Evolutionary conservation across 2,329 filamentous ascomycete genomes (phyloP).

Genomic region (Drechslerella dactyloides): DNA sequence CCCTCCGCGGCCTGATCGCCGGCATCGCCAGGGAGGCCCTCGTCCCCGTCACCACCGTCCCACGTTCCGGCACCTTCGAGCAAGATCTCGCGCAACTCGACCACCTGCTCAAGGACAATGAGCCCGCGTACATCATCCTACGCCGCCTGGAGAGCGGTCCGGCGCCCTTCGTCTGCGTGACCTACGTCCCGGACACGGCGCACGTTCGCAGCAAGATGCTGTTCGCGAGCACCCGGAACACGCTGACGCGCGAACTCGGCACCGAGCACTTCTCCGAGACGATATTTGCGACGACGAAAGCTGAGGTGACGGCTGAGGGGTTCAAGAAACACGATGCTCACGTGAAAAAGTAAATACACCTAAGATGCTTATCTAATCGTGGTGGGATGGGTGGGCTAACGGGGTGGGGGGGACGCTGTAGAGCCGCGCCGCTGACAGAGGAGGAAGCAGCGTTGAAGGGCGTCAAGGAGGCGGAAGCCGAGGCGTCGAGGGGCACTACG

Average conservation of each 20-base stretch:
- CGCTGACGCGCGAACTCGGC: constrained; percentile 76
- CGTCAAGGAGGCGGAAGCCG: constrained; percentile 76
- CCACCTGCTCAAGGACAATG: constrained; percentile 69
- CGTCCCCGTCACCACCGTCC: constrained; percentile 66
- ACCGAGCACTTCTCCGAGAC: constrained; percentile 79
- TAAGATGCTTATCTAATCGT: neutral
- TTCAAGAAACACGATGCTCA: constrained; percentile 77
- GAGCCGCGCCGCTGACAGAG: constrained; percentile 73
- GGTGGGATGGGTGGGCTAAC: neutral
- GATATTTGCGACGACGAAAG: constrained; percentile 72
- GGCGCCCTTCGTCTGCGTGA: constrained; percentile 71
- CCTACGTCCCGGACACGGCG: constrained; percentile 78
- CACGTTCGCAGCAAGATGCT: constrained; percentile 86
- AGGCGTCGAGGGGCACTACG: constrained; percentile 72
- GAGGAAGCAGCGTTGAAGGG: constrained; percentile 75
- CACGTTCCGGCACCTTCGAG: constrained; percentile 66
- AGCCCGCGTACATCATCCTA: constrained; percentile 76
- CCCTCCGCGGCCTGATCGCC: constrained; percentile 73
- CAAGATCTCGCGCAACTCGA: constrained; percentile 69
- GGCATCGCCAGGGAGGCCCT: constrained; percentile 74
- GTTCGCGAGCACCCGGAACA: constrained; percentile 77
- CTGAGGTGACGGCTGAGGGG: constrained; percentile 72
- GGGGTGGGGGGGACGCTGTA: constrained; percentile 22
- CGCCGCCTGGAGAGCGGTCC: constrained; percentile 66
- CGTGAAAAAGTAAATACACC: constrained; percentile 57